Conservation (phyloP, 2,329 filamentous ascomycete species). For the Phialocephala subalpina region DNA sequence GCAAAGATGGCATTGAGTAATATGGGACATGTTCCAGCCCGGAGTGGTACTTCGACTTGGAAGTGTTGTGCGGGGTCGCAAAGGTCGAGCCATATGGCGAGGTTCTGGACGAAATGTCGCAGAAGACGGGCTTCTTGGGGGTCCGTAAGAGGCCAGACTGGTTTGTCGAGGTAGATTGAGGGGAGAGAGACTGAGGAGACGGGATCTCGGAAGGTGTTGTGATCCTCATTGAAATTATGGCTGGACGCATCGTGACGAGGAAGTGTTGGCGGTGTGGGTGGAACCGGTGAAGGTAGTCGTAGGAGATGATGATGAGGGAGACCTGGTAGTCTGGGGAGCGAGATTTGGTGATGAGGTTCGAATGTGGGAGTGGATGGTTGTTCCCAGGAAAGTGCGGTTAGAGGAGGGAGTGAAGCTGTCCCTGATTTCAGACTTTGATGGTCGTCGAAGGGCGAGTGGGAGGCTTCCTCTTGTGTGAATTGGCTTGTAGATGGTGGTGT, state of each 20-base stretch:
- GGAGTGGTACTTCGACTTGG: constrained; percentile 59
- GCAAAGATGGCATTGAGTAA: constrained; percentile 65
- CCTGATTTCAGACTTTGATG: neutral
- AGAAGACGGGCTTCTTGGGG: constrained; percentile 33
- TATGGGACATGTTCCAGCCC: constrained; percentile 57
- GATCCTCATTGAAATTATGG: neutral
- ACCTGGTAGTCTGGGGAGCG: constrained; percentile 6
- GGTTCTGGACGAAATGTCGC: constrained; percentile 35
- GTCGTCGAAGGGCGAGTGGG: constrained; percentile 5
- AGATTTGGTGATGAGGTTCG: neutral
- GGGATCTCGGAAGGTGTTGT: neutral
- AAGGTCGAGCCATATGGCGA: constrained; percentile 38
- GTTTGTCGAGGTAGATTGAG: constrained; percentile 28
- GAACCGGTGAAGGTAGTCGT: constrained; percentile 15
- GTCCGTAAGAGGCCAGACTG: constrained; percentile 34
- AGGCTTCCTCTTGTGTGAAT: neutral
- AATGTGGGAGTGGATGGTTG: neutral
- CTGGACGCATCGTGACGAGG: neutral
- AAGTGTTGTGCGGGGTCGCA: constrained; percentile 53
- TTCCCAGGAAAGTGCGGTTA: neutral
- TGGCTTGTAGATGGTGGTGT: constrained; percentile 8
- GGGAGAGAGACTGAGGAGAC: neutral
- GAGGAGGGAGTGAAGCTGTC: neutral
- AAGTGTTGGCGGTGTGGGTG: neutral
- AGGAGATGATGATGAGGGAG: constrained; percentile 3